A percentile compares a stretch with the other conserved stretches of the same genome.
Conservation (phyloP, 2,329 filamentous ascomycete genomes). For the Ilyonectria destructans region DNA sequence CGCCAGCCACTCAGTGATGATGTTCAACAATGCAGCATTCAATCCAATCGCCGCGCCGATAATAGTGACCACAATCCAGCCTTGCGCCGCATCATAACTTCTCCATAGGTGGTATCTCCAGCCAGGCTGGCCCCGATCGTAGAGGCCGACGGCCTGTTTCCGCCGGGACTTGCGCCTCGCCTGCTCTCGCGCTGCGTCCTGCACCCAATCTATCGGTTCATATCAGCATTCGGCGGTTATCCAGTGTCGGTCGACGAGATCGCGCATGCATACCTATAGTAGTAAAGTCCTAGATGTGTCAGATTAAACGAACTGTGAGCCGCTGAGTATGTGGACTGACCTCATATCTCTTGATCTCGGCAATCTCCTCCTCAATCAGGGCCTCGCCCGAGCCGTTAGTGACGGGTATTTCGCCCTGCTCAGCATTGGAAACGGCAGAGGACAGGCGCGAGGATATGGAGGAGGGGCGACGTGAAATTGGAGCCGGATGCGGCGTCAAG, state of each 20-base stretch:
- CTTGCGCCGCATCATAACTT: constrained; percentile 95
- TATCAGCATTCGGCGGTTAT: constrained; percentile 51
- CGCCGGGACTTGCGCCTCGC: constrained; percentile 83
- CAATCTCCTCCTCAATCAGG: constrained; percentile 93
- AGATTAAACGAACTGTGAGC: constrained; percentile 48
- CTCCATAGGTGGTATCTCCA: constrained; percentile 89
- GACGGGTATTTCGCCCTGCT: constrained; percentile 72
- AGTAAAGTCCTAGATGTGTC: constrained; percentile 81
- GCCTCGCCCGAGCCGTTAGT: constrained; percentile 72
- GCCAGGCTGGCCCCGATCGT: constrained; percentile 78
- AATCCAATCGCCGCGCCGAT: constrained; percentile 94
- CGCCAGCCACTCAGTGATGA: constrained; percentile 95
- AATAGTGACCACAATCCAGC: constrained; percentile 96
- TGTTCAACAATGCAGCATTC: constrained; percentile 94
- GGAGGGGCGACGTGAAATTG: constrained; percentile 65
- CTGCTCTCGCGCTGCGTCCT: constrained; percentile 95
- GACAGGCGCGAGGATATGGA: constrained; percentile 78
- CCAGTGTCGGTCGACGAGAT: constrained; percentile 30
- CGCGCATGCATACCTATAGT: constrained; percentile 78
- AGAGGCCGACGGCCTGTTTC: constrained; percentile 80
- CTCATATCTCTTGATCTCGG: constrained; percentile 97
- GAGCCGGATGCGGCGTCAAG: constrained; percentile 53
- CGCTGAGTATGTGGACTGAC: constrained; percentile 56
- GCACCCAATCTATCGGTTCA: constrained; percentile 84
- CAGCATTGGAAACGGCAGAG: constrained; percentile 76